phyloP scores from a whole-genome alignment of 2,329 filamentous ascomycete species.

The Microsporum audouinii region DNA sequence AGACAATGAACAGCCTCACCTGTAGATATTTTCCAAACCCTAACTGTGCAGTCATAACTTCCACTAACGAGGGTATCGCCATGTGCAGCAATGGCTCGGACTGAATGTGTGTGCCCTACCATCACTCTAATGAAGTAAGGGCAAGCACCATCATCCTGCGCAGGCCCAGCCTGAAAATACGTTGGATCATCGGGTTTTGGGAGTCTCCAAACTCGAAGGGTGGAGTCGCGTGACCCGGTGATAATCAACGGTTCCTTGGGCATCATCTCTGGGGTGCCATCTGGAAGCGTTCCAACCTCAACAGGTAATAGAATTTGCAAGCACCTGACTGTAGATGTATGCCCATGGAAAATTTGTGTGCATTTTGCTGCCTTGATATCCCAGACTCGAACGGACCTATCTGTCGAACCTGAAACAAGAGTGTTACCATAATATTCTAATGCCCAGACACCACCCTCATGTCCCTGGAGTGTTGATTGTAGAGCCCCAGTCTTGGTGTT shows the following conservation, averaged over 20 bases:
- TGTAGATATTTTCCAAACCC: slow-evolving; percentile 95
- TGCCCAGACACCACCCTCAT: slow-evolving; percentile 96
- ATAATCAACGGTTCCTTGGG: slow-evolving; percentile 93
- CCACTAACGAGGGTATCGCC: slow-evolving; percentile 94
- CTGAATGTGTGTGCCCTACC: slow-evolving; percentile 79
- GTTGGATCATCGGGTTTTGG: slow-evolving; percentile 66
- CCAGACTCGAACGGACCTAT: slow-evolving; percentile 98
- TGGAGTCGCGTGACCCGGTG: slow-evolving; percentile 89
- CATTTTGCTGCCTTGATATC: slow-evolving; percentile 89
- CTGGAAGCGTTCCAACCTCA: slow-evolving; percentile 57
- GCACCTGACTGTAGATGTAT: slow-evolving; percentile 93
- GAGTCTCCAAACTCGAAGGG: slow-evolving; percentile 85
- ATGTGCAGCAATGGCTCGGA: slow-evolving; percentile 88
- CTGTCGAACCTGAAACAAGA: slow-evolving; percentile 88
- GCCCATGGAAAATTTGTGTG: slow-evolving; percentile 91
- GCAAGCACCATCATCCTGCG: slow-evolving; percentile 64
- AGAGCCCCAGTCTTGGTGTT: slow-evolving; percentile 89
- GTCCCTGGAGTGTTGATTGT: slow-evolving; percentile 72
- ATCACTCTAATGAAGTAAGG: slow-evolving; percentile 89
- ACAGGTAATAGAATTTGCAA: slow-evolving; percentile 86
- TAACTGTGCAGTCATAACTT: slow-evolving; percentile 89
- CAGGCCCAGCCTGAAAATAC: slow-evolving; percentile 68
- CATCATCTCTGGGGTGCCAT: slow-evolving; percentile 73
- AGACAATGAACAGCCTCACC: slow-evolving; percentile 77
- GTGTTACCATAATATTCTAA: slow-evolving; percentile 93